These are phyloP conservation scores for Niveomyces coronatus DNA, from an alignment of 2,329 filamentous ascomycete genomes.

Conservation along the genomic window DNA sequence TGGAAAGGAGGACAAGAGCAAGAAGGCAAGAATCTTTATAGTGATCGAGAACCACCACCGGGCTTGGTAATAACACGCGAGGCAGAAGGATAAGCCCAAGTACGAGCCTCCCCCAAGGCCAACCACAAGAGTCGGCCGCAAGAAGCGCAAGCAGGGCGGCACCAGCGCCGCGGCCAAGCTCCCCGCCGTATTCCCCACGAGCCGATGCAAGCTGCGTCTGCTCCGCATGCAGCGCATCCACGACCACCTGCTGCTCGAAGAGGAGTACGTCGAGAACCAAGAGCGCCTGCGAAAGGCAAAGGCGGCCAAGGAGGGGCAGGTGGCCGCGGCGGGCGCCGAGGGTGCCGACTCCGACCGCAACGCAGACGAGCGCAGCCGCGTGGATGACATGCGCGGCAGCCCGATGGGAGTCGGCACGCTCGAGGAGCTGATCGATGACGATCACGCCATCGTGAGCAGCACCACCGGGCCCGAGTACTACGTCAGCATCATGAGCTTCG, in stretches of 20 bases:
- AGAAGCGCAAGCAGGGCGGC: conserved; percentile 94
- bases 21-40: conserved; percentile 56
- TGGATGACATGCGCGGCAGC: conserved; percentile 97
- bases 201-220: conserved; percentile 93
- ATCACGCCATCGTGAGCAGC: conserved; percentile 96
- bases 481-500: conserved; percentile 99
- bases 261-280: conserved; percentile 99
- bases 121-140: conserved; percentile 91
- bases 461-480: conserved; percentile 98
- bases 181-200: conserved; percentile 86
- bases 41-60: neutral
- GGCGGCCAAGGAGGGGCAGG: conserved; percentile 59
- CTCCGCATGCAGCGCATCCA: conserved; percentile 98
- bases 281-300: conserved; percentile 91
- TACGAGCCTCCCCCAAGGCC: conserved; percentile 97
- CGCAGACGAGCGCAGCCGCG: conserved; percentile 86
- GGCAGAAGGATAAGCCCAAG: conserved; percentile 98
- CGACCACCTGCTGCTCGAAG: conserved; percentile 91
- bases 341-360: conserved; percentile 72
- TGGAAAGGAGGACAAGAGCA: conserved; percentile 77
- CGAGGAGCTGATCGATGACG: conserved; percentile 98
- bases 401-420: conserved; percentile 97
- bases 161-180: conserved; percentile 93
- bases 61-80: conserved; percentile 13
- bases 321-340: conserved; percentile 60